Percentiles rank a stretch among this genome's conserved stretches.
Evolutionary conservation across 306 rosid species (phyloP).

Genomic region (Citrullus mucosospermus): DNA sequence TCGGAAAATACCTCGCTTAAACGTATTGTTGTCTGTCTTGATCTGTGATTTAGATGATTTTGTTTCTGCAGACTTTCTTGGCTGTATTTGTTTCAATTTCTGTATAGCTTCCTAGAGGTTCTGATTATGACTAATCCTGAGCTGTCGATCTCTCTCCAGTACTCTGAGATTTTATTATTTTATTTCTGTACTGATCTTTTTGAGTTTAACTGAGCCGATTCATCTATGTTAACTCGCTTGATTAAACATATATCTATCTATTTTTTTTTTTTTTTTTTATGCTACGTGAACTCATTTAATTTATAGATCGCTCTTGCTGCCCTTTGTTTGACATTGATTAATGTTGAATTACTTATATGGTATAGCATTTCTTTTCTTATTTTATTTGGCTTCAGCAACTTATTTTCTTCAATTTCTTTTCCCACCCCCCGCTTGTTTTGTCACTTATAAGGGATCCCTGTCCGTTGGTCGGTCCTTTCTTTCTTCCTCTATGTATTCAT

Average conservation of each 20-base stretch:
- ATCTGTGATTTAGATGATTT: background rate
- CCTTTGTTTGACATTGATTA: background rate
- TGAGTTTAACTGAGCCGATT: background rate
- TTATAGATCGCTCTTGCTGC: background rate
- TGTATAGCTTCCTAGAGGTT: background rate
- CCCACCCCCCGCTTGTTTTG: background rate
- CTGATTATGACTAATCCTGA: background rate
- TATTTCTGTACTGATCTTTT: background rate
- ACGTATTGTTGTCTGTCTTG: background rate
- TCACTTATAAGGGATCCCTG: background rate
- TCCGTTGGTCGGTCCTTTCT: background rate
- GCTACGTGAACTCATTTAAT: background rate
- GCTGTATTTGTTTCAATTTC: background rate
- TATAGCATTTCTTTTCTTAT: background rate
- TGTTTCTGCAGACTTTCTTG: background rate
- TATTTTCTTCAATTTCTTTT: background rate
- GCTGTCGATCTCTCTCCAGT: background rate
- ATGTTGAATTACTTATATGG: background rate
- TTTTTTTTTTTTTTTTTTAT: background rate
- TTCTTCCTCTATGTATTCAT: background rate
- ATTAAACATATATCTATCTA: background rate
- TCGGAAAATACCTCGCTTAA: background rate
- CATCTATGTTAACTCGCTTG: background rate
- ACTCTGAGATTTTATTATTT: background rate
- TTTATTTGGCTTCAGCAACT: background rate